phyloP scores from a whole-genome alignment of 352 stramenopile genomes.

The Achlya hypogyna region DNA sequence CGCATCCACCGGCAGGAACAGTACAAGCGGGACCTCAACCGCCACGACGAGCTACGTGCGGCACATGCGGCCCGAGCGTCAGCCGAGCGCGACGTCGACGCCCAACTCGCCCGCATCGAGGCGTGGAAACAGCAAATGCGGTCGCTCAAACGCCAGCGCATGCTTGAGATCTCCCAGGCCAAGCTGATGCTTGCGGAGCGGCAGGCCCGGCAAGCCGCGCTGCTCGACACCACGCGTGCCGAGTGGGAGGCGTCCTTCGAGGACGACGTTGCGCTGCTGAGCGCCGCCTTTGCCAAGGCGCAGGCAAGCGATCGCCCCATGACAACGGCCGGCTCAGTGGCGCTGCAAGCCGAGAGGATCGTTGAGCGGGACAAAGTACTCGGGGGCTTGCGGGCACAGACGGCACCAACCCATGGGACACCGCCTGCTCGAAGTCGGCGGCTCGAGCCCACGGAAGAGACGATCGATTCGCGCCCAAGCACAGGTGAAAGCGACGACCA shows the following conservation, averaged over 20 bases:
- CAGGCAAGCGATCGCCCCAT: background rate
- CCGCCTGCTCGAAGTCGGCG: background rate
- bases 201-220: background rate
- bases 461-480: too few species aligned
- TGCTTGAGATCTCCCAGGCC: background rate
- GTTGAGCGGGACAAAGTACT: slow-evolving; percentile 11
- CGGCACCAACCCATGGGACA: background rate
- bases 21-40: slow-evolving; percentile 18
- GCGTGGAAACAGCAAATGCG: background rate
- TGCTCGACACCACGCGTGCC: background rate
- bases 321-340: slow-evolving; percentile 8
- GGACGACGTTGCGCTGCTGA: slow-evolving; percentile 2
- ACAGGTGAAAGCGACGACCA: too few species aligned
- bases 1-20: slow-evolving; percentile 18
- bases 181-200: slow-evolving; percentile 1
- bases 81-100: background rate
- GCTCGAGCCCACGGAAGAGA: too few species aligned
- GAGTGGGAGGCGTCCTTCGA: slow-evolving; percentile 13
- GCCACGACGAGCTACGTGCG: slow-evolving; percentile 11
- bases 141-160: slow-evolving; percentile 18
- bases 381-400: background rate
- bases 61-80: background rate
- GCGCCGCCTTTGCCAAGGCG: slow-evolving; percentile 11
- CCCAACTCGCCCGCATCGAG: background rate
- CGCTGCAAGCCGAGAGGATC: slow-evolving; percentile 2